Evolutionary conservation across 2,329 filamentous ascomycete species (phyloP).

Genomic region (Nothomitra cinnamomea): DNA sequence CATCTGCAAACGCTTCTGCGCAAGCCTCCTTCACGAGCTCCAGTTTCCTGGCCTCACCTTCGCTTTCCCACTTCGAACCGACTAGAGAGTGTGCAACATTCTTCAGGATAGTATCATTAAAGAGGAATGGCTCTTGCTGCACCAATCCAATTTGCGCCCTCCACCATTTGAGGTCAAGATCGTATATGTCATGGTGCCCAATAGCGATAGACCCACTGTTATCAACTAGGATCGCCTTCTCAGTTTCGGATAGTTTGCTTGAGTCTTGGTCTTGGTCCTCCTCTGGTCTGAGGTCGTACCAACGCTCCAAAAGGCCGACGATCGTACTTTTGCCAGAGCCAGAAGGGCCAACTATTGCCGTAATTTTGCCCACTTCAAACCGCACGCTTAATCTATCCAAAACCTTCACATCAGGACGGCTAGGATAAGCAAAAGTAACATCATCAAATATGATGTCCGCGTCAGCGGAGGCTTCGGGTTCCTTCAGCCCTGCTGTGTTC

Average conservation of each 20-base stretch:
- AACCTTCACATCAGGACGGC: constrained; percentile 42
- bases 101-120: constrained; percentile 56
- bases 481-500: neutral
- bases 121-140: constrained; percentile 55
- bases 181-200: constrained; percentile 36
- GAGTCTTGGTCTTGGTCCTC: constrained; percentile 38
- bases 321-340: constrained; percentile 84
- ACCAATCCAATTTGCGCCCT: constrained; percentile 49
- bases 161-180: constrained; percentile 43
- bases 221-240: constrained; percentile 34
- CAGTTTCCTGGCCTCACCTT: constrained; percentile 27
- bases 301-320: constrained; percentile 57
- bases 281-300: constrained; percentile 63
- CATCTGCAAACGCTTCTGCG: constrained; percentile 28
- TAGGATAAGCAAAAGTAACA: constrained; percentile 65
- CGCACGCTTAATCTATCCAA: constrained; percentile 45
- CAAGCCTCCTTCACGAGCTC: constrained; percentile 47
- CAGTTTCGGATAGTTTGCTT: constrained; percentile 37
- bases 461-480: neutral
- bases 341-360: constrained; percentile 66
- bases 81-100: constrained; percentile 60
- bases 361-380: constrained; percentile 54
- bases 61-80: constrained; percentile 28
- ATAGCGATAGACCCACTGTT: constrained; percentile 50
- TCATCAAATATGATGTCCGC: constrained; percentile 55